Percentiles rank a stretch among this genome's conserved stretches.
phyloP scores from a whole-genome alignment of 805 yeast species.

The Hanseniaspora vineae region DNA sequence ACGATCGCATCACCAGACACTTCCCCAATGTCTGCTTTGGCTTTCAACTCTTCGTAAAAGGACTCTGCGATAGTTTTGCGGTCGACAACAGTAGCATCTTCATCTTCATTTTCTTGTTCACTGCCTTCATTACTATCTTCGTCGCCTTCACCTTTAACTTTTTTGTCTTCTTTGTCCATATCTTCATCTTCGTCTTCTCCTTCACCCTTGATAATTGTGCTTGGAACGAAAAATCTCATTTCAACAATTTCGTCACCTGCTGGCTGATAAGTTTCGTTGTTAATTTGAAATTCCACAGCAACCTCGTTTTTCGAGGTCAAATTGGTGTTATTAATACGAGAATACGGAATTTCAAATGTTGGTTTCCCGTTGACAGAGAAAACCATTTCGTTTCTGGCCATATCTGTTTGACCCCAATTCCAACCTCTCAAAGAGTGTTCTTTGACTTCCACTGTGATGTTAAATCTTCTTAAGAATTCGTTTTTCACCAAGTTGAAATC shows the following conservation, averaged over 20 bases:
- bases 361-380: constrained; percentile 83
- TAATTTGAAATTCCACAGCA: constrained; percentile 68
- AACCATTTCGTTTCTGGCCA: constrained; percentile 82
- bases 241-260: constrained; percentile 96
- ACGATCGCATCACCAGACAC: constrained; percentile 92
- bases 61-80: constrained; percentile 62
- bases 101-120: constrained; percentile 11
- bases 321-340: constrained; percentile 69
- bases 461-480: constrained; percentile 69
- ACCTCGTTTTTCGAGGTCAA: constrained; percentile 89
- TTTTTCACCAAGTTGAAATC: constrained; percentile 73
- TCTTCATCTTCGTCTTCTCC: constrained; percentile 35
- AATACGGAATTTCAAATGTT: constrained; percentile 79
- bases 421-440: constrained; percentile 96
- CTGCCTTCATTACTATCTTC: constrained; percentile 18
- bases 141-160: constrained; percentile 23
- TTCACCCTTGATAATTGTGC: constrained; percentile 37
- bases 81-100: constrained; percentile 19
- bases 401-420: constrained; percentile 96
- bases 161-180: constrained; percentile 19
- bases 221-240: constrained; percentile 86
- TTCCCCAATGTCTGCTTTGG: constrained; percentile 87
- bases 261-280: constrained; percentile 38
- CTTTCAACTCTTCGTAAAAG: constrained; percentile 84
- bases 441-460: constrained; percentile 58